Conservation (phyloP, 345 rosid species). For the Viola odorata region DNA sequence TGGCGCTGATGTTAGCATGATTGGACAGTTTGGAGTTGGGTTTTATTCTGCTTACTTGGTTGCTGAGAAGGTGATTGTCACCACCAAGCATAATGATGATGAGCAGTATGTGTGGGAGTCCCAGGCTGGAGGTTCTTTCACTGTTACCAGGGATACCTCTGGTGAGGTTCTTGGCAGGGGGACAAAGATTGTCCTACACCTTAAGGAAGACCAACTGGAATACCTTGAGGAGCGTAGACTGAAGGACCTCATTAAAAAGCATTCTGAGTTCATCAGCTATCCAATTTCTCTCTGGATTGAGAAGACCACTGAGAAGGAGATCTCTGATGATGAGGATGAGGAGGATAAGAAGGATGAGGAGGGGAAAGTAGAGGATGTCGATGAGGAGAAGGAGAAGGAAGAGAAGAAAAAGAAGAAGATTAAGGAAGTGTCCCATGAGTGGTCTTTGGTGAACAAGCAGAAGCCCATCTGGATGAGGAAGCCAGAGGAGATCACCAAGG, state of each 20-base stretch:
- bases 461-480: conserved; percentile 26
- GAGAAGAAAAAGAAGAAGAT: conserved; percentile 24
- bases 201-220: conserved; percentile 9
- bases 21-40: conserved; percentile 12
- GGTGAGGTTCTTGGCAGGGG: conserved; percentile 3
- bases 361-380: conserved; percentile 27
- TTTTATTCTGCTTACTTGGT: conserved; percentile 8
- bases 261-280: conserved; percentile 22
- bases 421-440: conserved; percentile 21
- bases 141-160: conserved; percentile 3
- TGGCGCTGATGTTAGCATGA: conserved; percentile 8
- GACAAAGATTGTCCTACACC: conserved; percentile 1
- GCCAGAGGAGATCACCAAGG: conserved; percentile 24
- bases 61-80: conserved; percentile 7
- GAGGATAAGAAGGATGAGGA: conserved; percentile 25
- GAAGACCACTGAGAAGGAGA: conserved; percentile 24
- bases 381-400: conserved; percentile 24
- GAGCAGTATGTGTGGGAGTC: conserved; percentile 10
- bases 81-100: conserved; percentile 9
- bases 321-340: conserved; percentile 26
- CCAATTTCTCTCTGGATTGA: conserved; percentile 21
- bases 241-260: conserved; percentile 21
- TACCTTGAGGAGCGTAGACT: conserved; percentile 10
- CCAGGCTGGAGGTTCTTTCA: conserved; percentile 6
- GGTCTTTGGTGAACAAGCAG: conserved; percentile 20